A percentile compares a stretch with the other conserved stretches of the same genome.
phyloP scores from a whole-genome alignment of 78 protist species.

The Thecamonas trahens region DNA sequence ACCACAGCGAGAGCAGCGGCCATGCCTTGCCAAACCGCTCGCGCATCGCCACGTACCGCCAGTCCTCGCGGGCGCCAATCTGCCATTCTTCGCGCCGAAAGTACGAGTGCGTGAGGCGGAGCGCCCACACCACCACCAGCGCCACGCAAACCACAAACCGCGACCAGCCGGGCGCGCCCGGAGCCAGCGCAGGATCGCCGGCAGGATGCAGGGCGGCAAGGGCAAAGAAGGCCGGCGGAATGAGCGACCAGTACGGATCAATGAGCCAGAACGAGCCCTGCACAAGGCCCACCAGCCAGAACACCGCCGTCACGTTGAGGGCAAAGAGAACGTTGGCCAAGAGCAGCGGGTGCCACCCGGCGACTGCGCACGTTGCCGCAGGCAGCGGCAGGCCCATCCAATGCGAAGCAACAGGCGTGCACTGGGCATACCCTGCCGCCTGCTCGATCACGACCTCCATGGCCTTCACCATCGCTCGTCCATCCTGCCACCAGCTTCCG shows the following conservation, averaged over 20 bases:
- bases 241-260: constrained; percentile 28
- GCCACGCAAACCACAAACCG: background rate
- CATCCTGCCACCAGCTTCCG: too few species aligned
- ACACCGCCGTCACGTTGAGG: constrained; percentile 5
- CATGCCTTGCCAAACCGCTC: background rate
- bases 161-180: background rate
- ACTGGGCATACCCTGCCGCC: too few species aligned
- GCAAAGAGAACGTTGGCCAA: too few species aligned
- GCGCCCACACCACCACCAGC: background rate
- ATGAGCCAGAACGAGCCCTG: constrained; percentile 27
- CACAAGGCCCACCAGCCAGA: constrained; percentile 14
- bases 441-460: too few species aligned
- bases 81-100: constrained; percentile 6
- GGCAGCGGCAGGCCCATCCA: too few species aligned
- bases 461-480: too few species aligned
- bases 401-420: too few species aligned
- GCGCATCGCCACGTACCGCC: constrained; percentile 7
- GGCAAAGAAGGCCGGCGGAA: constrained; percentile 2
- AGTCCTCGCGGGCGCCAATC: constrained; percentile 4
- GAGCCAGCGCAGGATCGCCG: background rate
- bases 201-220: constrained; percentile 1
- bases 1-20: background rate
- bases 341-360: too few species aligned
- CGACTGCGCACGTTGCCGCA: too few species aligned
- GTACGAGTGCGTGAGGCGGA: constrained; percentile 1